Base-by-base conservation (phyloP, 192 early-diverging fungal species). In the Backusella tuberculispora region DNA sequence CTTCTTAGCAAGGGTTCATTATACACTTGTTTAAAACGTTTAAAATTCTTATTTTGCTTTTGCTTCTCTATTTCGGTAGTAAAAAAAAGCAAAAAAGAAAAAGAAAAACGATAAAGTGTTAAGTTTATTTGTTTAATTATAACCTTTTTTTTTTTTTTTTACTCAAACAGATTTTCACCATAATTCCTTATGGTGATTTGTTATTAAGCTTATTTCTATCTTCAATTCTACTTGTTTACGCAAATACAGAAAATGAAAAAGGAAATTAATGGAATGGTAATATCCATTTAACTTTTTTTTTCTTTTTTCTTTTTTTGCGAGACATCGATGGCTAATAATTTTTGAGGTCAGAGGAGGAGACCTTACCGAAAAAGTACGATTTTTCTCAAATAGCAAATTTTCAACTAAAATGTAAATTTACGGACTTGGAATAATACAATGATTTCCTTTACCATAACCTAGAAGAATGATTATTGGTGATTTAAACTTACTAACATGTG, bases 341-440 rank as follows among this genome's bases (percentile, higher is more conserved):
- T 60, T 60, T 60, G 53, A 60, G 53, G 53, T 14, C 53, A 60
- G 53, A 60, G 53, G 10, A 60, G 21, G 21, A 60, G 21, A 26
- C 53, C 21, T 60, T 60, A 26, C 53, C 53, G 53, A 60, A 60
- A 60, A 60, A 60, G 53, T 60, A 60, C 24, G 53, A 60, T 60
- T 60, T 26, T 60, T 60, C 53, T 60, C 53, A 60, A 60, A 26
- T 60, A 60, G 53, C 53, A 60, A 24, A 60, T 60, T 60, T 60
- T 60, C 53, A 60, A 60, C 53, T 60, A 60, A 60, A 60, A 60
- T 60, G 53, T 60, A 60, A 60, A 60, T 60, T 26, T 60, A 60
- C 53, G 53, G 53, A 60, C 53, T 60, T 60, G 53, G 4, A 60
- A 60, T 60, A 14, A 4, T 10, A 24, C 2, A 26, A 24, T n/a